Percentiles rank a stretch among this genome's conserved stretches.
Evolutionary conservation across 2,329 filamentous ascomycete species (phyloP).

Genomic region (Hymenoscyphus scutula): DNA sequence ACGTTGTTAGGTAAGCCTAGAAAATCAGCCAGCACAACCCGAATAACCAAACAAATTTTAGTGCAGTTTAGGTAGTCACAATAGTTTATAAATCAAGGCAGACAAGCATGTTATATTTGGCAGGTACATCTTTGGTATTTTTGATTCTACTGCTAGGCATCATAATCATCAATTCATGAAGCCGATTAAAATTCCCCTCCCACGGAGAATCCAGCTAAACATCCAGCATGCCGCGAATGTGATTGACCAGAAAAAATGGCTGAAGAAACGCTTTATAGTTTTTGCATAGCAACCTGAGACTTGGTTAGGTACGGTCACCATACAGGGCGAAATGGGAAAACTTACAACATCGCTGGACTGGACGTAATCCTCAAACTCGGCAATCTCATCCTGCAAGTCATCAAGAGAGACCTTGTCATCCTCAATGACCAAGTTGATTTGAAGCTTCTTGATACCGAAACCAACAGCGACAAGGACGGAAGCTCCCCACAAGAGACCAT

Average conservation of each 20-base stretch:
- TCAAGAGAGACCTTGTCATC: slow-evolving; percentile 90
- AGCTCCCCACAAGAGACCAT: slow-evolving; percentile 94
- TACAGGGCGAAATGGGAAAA: slow-evolving; percentile 15
- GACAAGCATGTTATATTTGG: neutral
- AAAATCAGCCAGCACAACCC: neutral
- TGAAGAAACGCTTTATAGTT: slow-evolving; percentile 62
- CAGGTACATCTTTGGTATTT: slow-evolving; percentile 26
- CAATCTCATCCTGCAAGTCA: slow-evolving; percentile 85
- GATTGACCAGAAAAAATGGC: slow-evolving; percentile 23
- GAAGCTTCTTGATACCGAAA: slow-evolving; percentile 98
- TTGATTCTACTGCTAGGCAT: slow-evolving; percentile 30
- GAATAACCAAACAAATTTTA: neutral
- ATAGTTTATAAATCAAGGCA: neutral
- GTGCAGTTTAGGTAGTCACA: neutral
- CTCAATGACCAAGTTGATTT: slow-evolving; percentile 97
- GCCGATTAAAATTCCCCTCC: slow-evolving; percentile 23
- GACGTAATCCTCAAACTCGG: slow-evolving; percentile 87
- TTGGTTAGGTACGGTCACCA: slow-evolving; percentile 21
- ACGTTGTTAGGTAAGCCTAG: neutral
- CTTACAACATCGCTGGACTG: slow-evolving; percentile 85
- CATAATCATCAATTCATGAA: slow-evolving; percentile 34
- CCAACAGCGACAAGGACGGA: slow-evolving; percentile 87
- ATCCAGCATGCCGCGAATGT: slow-evolving; percentile 27
- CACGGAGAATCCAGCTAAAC: slow-evolving; percentile 22
- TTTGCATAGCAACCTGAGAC: slow-evolving; percentile 73